Conservation (phyloP, 768 basidiomycete species). For the Ramaria sp. region DNA sequence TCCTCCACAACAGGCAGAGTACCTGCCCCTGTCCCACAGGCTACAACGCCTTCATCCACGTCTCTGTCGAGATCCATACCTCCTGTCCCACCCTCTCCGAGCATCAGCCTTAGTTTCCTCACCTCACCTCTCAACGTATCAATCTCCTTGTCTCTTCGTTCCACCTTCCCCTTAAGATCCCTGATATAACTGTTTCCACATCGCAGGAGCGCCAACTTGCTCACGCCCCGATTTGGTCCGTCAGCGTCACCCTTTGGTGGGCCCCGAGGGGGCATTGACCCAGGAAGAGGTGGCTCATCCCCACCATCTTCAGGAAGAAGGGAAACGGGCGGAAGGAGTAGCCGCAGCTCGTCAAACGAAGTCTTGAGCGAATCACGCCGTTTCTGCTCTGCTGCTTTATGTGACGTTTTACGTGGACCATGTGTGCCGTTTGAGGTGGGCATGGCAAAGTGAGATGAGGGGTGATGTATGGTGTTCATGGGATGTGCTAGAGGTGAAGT, state of each 20-base stretch:
- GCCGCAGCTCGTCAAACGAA: constrained; percentile 78
- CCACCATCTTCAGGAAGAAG: constrained; percentile 66
- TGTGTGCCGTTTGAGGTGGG: too few relatives aligned
- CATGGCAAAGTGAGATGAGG: too few relatives aligned
- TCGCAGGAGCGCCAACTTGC: constrained; percentile 84
- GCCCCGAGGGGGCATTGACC: constrained; percentile 81
- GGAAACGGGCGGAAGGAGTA: constrained; percentile 80
- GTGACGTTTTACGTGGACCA: constrained; percentile 58
- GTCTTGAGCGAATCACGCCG: constrained; percentile 93
- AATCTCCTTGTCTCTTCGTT: constrained; percentile 75
- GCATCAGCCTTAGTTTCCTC: constrained; percentile 37
- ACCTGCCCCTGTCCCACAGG: background rate
- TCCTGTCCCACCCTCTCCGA: constrained; percentile 23
- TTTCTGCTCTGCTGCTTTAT: constrained; percentile 97
- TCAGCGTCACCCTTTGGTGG: constrained; percentile 77
- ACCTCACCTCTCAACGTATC: constrained; percentile 56
- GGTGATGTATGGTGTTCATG: too few relatives aligned
- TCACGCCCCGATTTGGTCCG: constrained; percentile 91
- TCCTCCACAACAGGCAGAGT: background rate
- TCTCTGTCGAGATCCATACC: constrained; percentile 45
- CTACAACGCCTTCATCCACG: constrained; percentile 31
- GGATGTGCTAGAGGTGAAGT: constrained; percentile 14
- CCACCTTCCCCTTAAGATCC: constrained; percentile 63
- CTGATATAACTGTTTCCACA: constrained; percentile 87
- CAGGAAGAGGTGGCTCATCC: constrained; percentile 71